phyloP scores from a whole-genome alignment of 2,329 filamentous ascomycete species.

The Pseudodiploospora longispora region DNA sequence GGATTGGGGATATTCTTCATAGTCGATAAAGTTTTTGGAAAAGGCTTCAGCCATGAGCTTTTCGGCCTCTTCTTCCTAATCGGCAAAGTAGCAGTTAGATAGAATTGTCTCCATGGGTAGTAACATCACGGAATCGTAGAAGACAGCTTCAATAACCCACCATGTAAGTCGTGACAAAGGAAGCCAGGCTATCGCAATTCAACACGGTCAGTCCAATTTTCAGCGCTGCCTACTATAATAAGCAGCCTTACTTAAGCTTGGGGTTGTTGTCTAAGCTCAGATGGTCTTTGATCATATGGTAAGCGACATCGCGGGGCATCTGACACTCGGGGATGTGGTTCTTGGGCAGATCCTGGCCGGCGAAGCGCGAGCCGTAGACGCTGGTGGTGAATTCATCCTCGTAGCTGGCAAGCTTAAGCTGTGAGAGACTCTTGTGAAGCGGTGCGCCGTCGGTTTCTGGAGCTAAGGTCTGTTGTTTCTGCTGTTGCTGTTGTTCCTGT shows the following conservation, averaged over 20 bases:
- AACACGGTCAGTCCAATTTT: conserved; percentile 5
- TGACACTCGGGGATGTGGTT: conserved; percentile 81
- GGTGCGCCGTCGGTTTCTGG: neutral
- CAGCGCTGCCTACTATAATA: neutral
- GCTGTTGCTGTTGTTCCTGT: too few relatives aligned
- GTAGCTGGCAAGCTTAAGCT: conserved; percentile 41
- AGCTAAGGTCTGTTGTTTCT: too few relatives aligned
- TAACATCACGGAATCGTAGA: neutral
- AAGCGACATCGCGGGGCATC: conserved; percentile 90
- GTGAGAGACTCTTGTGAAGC: conserved; percentile 15
- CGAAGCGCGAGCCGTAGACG: conserved; percentile 84
- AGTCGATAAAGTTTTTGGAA: conserved; percentile 92
- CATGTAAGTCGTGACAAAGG: conserved; percentile 96
- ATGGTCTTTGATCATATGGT: conserved; percentile 94
- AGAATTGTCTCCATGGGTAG: conserved; percentile 5
- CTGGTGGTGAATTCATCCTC: conserved; percentile 61
- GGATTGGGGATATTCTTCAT: conserved; percentile 74
- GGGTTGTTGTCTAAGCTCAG: conserved; percentile 86
- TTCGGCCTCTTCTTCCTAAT: conserved; percentile 83
- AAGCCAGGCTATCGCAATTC: conserved; percentile 58
- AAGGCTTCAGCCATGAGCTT: conserved; percentile 91
- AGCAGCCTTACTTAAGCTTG: conserved; percentile 60
- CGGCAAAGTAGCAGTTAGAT: neutral
- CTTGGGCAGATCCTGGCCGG: conserved; percentile 69
- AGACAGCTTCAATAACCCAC: conserved; percentile 33